These are phyloP conservation scores for Wallacemonas sp. DNA, from an alignment of 208 protist species.

Conservation along the genomic window DNA sequence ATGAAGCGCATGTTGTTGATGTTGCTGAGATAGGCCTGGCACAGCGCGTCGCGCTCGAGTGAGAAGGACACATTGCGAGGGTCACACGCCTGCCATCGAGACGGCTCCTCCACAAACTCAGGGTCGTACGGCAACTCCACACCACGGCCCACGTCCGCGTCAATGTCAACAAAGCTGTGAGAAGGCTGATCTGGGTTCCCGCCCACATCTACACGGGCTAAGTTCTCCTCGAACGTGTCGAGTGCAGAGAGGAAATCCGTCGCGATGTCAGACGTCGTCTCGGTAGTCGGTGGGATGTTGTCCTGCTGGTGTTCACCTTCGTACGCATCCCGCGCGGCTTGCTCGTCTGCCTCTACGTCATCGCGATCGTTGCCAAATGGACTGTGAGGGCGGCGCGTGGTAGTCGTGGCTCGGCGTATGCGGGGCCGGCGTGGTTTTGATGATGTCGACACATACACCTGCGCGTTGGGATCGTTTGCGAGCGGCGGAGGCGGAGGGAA, in stretches of 20 bases:
- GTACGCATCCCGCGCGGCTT: constrained; percentile 5
- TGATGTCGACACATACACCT: constrained; percentile 5
- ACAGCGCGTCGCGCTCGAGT: constrained; percentile 48
- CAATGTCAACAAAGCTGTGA: constrained; percentile 58
- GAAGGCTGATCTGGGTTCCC: constrained; percentile 67
- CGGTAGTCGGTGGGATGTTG: neutral
- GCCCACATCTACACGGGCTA: constrained; percentile 30
- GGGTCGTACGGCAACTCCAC: constrained; percentile 53
- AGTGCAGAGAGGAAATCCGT: constrained; percentile 22
- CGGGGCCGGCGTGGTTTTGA: constrained; percentile 5
- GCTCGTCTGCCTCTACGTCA: neutral
- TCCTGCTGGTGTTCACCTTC: neutral
- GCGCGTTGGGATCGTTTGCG: constrained; percentile 6
- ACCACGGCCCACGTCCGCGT: constrained; percentile 36
- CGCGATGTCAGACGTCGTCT: neutral
- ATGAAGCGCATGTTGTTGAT: constrained; percentile 80
- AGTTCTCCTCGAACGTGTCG: constrained; percentile 38
- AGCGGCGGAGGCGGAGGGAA: neutral
- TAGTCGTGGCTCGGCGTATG: neutral
- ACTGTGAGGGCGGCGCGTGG: constrained; percentile 1
- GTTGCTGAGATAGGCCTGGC: constrained; percentile 70
- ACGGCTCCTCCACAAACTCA: constrained; percentile 17
- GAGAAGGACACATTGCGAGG: constrained; percentile 68
- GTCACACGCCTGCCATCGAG: constrained; percentile 63
- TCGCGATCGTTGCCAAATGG: constrained; percentile 12